Percentiles rank a stretch among this genome's conserved stretches.
Conservation (phyloP, 306 rosid genomes). For the Fragaria nilgerrensis region DNA sequence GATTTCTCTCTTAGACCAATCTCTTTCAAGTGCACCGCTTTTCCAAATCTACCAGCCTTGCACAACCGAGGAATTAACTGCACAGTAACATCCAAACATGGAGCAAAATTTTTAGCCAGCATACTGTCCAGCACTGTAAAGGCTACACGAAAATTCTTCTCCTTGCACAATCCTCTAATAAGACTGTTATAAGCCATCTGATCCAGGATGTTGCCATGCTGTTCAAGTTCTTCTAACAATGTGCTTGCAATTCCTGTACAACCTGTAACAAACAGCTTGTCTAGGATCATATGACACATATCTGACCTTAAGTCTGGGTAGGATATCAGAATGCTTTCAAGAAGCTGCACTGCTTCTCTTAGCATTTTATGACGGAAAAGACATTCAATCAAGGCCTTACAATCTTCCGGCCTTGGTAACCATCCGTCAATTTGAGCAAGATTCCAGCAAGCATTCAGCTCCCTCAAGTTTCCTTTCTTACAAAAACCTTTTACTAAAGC, state of each 20-base stretch:
- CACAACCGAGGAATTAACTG: conserved; percentile 60
- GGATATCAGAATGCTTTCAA: too few species aligned
- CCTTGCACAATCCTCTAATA: conserved; percentile 51
- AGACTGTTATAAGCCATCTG: conserved; percentile 46
- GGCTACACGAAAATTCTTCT: conserved; percentile 45
- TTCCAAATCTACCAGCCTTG: conserved; percentile 48
- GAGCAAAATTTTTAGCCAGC: conserved; percentile 46
- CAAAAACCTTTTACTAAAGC: conserved; percentile 53
- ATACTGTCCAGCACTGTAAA: conserved; percentile 52
- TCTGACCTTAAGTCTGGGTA: too few species aligned
- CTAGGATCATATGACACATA: conserved; percentile 46
- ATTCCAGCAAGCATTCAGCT: too few species aligned
- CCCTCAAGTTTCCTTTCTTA: conserved; percentile 37
- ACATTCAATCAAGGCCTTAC: too few species aligned
- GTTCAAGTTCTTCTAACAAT: conserved; percentile 49
- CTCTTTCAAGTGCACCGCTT: conserved; percentile 59
- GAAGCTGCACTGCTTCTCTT: too few species aligned
- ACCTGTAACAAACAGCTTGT: conserved; percentile 47
- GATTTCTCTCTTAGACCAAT: conserved; percentile 39
- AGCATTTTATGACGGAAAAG: too few species aligned
- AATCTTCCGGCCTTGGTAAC: too few species aligned
- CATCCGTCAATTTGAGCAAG: too few species aligned
- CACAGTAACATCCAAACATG: conserved; percentile 49
- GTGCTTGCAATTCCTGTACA: conserved; percentile 39
- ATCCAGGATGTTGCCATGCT: conserved; percentile 45